Conservation (phyloP, 257 asterid species). For the Haberlea rhodopensis region DNA sequence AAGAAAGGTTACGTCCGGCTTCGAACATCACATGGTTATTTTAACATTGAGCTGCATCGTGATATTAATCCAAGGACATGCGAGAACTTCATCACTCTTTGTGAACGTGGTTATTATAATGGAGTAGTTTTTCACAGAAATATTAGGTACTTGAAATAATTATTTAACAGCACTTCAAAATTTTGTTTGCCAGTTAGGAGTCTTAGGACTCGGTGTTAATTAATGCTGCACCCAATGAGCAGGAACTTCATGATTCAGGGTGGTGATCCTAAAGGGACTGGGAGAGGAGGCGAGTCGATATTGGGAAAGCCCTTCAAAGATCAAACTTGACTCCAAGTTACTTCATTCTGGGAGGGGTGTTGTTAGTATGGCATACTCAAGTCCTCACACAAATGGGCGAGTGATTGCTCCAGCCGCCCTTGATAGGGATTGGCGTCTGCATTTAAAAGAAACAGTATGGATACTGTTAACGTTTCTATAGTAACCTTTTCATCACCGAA, state of each 20-base stretch:
- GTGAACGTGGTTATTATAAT: conserved; percentile 86
- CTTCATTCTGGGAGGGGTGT: conserved; percentile 94
- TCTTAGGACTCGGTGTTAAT: conserved; percentile 16
- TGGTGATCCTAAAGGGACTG: conserved; percentile 97
- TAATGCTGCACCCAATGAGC: conserved; percentile 27
- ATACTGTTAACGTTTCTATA: background rate
- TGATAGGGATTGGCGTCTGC: conserved; percentile 34
- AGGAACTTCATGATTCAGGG: conserved; percentile 99
- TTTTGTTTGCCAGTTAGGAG: background rate
- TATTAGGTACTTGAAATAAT: conserved; percentile 54
- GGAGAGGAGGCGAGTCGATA: conserved; percentile 91
- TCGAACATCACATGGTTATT: conserved; percentile 92
- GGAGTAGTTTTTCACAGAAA: conserved; percentile 87
- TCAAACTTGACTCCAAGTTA: conserved; percentile 88
- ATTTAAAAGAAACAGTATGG: conserved; percentile 1
- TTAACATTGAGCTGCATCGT: conserved; percentile 95
- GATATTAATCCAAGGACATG: conserved; percentile 90
- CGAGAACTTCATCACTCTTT: conserved; percentile 81
- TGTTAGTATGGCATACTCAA: conserved; percentile 98
- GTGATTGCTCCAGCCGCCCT: conserved; percentile 37
- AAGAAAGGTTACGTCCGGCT: conserved; percentile 83
- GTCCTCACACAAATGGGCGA: conserved; percentile 90
- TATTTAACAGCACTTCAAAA: background rate
- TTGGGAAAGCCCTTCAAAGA: conserved; percentile 96
- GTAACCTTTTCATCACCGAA: background rate